phyloP scores from a whole-genome alignment of 306 rosid genomes.

The Echinosophora koreensis region DNA sequence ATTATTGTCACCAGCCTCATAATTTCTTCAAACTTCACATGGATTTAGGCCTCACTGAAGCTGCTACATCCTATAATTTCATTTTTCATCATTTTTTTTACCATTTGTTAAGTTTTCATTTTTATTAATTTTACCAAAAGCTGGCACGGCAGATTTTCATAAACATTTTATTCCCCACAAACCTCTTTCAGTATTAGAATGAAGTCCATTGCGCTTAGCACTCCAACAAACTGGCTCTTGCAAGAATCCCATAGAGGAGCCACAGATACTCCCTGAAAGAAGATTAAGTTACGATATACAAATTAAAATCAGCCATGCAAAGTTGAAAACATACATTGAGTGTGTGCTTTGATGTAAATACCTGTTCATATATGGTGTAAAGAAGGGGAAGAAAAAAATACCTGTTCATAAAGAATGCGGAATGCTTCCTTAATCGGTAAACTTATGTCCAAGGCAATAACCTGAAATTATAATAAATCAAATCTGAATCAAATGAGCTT shows the following conservation, averaged over 20 bases:
- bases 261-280: slow-evolving; percentile 61
- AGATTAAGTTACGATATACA: slow-evolving; percentile 34
- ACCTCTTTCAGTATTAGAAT: slow-evolving; percentile 71
- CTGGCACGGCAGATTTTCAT: slow-evolving; percentile 10
- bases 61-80: not conserved
- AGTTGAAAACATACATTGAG: slow-evolving; percentile 20
- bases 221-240: slow-evolving; percentile 64
- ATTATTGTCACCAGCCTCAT: not conserved
- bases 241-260: slow-evolving; percentile 72
- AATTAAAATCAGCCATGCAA: slow-evolving; percentile 35
- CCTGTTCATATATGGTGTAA: slow-evolving; percentile 50
- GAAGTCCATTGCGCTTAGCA: slow-evolving; percentile 70
- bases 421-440: slow-evolving; percentile 75
- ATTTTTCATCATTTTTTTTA: not conserved
- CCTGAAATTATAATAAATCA: slow-evolving; percentile 54
- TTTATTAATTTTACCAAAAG: slow-evolving; percentile 21
- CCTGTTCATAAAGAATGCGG: slow-evolving; percentile 67
- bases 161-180: slow-evolving; percentile 38
- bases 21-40: slow-evolving; percentile 28
- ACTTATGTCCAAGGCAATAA: slow-evolving; percentile 63
- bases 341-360: slow-evolving; percentile 19
- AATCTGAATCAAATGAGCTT: slow-evolving; percentile 28
- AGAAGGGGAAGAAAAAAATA: slow-evolving; percentile 10
- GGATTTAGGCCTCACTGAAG: slow-evolving; percentile 14
- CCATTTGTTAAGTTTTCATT: not conserved